Base-by-base conservation (phyloP, 495 filamentous ascomycete species). In the Amniculicola lignicola region DNA sequence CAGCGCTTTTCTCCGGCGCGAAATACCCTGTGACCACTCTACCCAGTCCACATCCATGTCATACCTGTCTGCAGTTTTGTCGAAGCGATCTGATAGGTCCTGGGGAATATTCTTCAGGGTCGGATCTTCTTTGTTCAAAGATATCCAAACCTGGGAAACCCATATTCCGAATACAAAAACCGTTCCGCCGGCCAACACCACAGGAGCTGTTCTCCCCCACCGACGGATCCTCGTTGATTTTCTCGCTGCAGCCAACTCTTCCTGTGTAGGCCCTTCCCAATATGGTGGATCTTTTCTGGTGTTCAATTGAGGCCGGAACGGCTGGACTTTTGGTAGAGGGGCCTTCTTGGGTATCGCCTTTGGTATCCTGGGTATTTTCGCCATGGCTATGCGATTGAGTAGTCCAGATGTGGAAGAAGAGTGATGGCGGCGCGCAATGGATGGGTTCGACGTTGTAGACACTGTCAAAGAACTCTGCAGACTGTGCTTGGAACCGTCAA, bases 81-180 rank as follows among this genome's bases (percentile, higher is more conserved):
- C 64, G 47, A 70, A 74, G 29, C 66, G 60, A 25, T 52, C 56
- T 3, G 67, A 64, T 19, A 68, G 54, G 54, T 72, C 68, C 12
- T 53, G 29, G 11, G 63, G 42, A 4, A 71, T 37, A 35, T 62
- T 28, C 12, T 51, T 35, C n/a, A n/a, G n/a, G 23, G 60, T 39
- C 25, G 28, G 9, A 3, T 43, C 45, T 19, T n/a, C 35, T 7
- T 52, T 40, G 4, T 10, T 55, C 35, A 63, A 41, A 0, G 59
- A 64, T n/a, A 63, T 52, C 51, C 55, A 62, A 31, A 71, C 15
- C 14, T 39, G 33, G 4, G 51, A 18, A 35, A 27, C 53, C 54
- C 70, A 72, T 37, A 66, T 49, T n/a, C 66, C 61, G 19, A 62
- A 33, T 4, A 53, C 59, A 24, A 62, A 54, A 4, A 43, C 53